phyloP scores from a whole-genome alignment of 495 filamentous ascomycete species.

The Hypoxylon rickii region DNA sequence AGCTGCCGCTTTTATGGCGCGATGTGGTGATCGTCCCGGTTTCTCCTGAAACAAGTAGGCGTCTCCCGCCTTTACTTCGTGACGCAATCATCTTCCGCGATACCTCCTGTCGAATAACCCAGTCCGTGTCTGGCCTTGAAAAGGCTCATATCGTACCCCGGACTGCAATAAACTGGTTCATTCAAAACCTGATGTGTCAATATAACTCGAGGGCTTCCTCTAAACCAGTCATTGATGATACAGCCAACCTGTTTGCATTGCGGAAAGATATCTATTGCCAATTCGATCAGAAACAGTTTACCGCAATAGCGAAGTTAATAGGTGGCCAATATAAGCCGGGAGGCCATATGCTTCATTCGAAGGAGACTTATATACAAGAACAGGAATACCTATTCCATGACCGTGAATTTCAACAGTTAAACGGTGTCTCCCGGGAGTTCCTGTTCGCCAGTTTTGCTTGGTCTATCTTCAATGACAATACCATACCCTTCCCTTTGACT shows the following conservation, averaged over 20 bases:
- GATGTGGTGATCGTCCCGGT: neutral
- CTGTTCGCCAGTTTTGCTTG: slow-evolving; percentile 14
- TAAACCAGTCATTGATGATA: neutral
- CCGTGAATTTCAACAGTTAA: neutral
- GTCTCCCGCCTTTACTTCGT: neutral
- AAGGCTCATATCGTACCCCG: neutral
- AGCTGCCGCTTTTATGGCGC: neutral
- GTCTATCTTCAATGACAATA: slow-evolving; percentile 10
- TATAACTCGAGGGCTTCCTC: neutral
- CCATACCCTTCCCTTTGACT: too few relatives aligned
- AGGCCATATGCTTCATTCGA: neutral
- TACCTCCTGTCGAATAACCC: neutral
- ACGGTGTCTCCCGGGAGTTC: neutral
- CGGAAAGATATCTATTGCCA: slow-evolving; percentile 1
- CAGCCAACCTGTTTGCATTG: neutral
- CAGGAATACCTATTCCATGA: neutral
- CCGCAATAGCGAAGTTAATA: neutral
- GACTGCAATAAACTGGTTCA: neutral
- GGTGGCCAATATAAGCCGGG: neutral
- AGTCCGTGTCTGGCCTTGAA: neutral
- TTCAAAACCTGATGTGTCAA: neutral
- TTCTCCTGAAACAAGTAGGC: neutral
- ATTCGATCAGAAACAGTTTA: neutral
- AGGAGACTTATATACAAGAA: neutral
- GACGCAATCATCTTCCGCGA: neutral